phyloP scores from a whole-genome alignment of 495 filamentous ascomycete genomes.

The Tuber melanosporum region DNA sequence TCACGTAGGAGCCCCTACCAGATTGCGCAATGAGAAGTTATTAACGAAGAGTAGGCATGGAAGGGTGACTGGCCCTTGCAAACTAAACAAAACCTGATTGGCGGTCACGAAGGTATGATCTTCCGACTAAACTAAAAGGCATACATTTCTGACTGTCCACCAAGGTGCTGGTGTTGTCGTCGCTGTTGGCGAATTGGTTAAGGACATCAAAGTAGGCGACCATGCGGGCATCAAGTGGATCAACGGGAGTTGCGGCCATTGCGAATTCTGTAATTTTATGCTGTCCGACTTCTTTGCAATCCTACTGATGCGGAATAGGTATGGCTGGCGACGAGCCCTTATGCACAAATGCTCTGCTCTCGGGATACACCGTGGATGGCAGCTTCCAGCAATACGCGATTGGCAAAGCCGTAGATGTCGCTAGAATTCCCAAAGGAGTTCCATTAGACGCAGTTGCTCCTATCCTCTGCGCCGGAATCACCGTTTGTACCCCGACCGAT shows the following conservation, averaged over 20 bases:
- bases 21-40: background rate
- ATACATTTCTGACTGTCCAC: constrained; percentile 10
- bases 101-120: constrained; percentile 70
- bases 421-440: constrained; percentile 67
- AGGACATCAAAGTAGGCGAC: constrained; percentile 70
- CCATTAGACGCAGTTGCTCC: constrained; percentile 72
- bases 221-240: constrained; percentile 86
- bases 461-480: constrained; percentile 81
- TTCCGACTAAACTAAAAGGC: background rate
- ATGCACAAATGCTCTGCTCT: constrained; percentile 64
- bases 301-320: constrained; percentile 12
- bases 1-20: constrained; percentile 32
- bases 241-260: constrained; percentile 71
- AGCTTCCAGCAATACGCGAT: constrained; percentile 89
- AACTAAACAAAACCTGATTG: constrained; percentile 75
- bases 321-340: constrained; percentile 60
- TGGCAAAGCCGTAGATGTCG: constrained; percentile 75
- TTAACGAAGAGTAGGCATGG: constrained; percentile 60
- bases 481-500: constrained; percentile 44
- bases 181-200: constrained; percentile 64
- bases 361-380: constrained; percentile 87
- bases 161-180: constrained; percentile 71
- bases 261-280: constrained; percentile 68
- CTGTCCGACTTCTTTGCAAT: background rate
- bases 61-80: constrained; percentile 81